Base-by-base conservation (phyloP, 2,329 filamentous ascomycete genomes). In the Botrytis elliptica region DNA sequence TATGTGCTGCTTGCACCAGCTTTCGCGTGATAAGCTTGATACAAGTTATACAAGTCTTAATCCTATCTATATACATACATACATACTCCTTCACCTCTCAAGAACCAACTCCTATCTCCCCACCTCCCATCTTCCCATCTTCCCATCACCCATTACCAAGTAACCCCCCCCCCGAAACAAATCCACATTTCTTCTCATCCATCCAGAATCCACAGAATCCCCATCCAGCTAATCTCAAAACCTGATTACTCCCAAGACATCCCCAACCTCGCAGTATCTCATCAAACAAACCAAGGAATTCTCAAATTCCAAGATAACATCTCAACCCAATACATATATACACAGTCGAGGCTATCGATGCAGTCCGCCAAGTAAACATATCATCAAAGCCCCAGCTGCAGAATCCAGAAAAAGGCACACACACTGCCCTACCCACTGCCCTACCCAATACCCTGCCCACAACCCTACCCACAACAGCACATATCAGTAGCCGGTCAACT, bases 181-280 rank as follows among this genome's bases (percentile, higher is more conserved):
- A 52, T 14, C 49, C 25, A n/a, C 49, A 55, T 16, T 55, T 55
- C 12, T n/a, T 3, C 49, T 16, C 49, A 14, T 52, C 49, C 49
- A 14, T 52, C 49, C 46, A 25, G 20, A 49, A 49, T 49, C 46
- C 8, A 49, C 46, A 25, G 20, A 49, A 49, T 49, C 46, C 8
- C 25, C 49, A 55, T n/a, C 10, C 25, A 55, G 12, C 25, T 3
- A 55, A n/a, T 3, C 25, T 52, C 46, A 4, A 12, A 52, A 4
- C 46, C 46, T 29, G 29, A 25, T 9, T 22, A 22, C 44, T 22
- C 20, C 20, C 3, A 9, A 9, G 9, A 8, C 9, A 46, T 49
- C 46, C 49, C 12, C 12, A 0, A 16, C 49, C n/a, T 16, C 25
- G 0, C 9, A n/a, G 1, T 1, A n/a, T 12, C 25, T 7, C 49